phyloP scores from a whole-genome alignment of 352 stramenopile genomes.

The Phytophthora macrochlamydospora region DNA sequence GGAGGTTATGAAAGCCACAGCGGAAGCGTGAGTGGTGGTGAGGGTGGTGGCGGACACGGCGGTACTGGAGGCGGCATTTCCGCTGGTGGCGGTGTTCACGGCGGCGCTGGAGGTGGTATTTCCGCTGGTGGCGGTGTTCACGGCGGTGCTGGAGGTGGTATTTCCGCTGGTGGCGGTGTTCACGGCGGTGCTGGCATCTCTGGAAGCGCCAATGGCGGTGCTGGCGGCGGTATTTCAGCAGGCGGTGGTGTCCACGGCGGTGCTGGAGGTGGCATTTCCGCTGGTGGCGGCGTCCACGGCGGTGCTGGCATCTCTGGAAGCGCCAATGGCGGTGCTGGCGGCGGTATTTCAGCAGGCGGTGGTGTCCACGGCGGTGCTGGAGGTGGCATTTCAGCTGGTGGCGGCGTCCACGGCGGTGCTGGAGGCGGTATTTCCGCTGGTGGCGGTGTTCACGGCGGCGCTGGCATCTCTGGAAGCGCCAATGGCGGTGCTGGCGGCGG shows the following conservation, averaged over 20 bases:
- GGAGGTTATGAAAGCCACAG: no score
- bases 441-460: not conserved
- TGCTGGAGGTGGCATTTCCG: not conserved
- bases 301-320: not conserved
- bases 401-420: not conserved
- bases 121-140: not conserved
- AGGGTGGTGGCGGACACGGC: not conserved
- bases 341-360: not conserved
- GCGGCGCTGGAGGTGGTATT: constrained; percentile 1
- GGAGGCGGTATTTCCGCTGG: not conserved
- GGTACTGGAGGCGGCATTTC: not conserved
- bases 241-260: not conserved
- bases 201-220: not conserved
- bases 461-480: not conserved
- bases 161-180: not conserved
- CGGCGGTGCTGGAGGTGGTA: not conserved
- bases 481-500: not conserved
- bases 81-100: not conserved
- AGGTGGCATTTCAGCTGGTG: not conserved
- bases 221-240: not conserved
- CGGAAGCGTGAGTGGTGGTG: not conserved
- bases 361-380: not conserved
- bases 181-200: constrained; percentile 1
- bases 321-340: not conserved
- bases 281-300: not conserved